phyloP scores from a whole-genome alignment of 257 asterid species.

The Przewalskia tangutica region DNA sequence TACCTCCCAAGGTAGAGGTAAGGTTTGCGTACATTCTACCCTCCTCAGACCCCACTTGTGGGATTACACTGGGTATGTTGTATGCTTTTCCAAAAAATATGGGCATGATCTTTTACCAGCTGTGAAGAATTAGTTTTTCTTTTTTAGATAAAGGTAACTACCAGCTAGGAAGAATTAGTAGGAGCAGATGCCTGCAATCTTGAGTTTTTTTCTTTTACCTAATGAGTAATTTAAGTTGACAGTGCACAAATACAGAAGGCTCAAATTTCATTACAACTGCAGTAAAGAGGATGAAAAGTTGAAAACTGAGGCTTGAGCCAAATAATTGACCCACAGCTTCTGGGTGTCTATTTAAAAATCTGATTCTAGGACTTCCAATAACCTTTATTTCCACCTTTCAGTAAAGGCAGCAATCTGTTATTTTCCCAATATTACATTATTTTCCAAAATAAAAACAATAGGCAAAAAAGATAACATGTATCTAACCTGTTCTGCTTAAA shows the following conservation, averaged over 20 bases:
- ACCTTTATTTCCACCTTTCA: background rate
- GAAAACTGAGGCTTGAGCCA: background rate
- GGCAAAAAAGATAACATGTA: background rate
- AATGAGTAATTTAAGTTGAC: background rate
- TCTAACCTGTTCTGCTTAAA: constrained; percentile 75
- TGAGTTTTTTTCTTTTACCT: background rate
- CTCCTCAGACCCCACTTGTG: no score
- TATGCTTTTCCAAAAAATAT: background rate
- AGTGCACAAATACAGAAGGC: background rate
- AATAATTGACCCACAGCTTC: background rate
- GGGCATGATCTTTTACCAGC: background rate
- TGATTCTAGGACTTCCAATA: background rate
- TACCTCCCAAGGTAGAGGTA: no score
- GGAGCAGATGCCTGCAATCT: background rate
- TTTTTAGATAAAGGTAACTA: background rate
- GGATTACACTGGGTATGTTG: no score
- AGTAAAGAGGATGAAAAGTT: background rate
- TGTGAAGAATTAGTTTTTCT: background rate
- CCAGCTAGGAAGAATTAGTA: background rate
- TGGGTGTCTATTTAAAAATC: background rate
- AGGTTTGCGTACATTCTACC: no score
- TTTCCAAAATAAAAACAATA: background rate
- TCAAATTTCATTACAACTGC: background rate
- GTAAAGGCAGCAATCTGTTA: background rate
- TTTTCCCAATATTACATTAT: background rate